A percentile compares a stretch with the other conserved stretches of the same genome.
Conservation (phyloP, 805 yeast genomes). For the Saturnispora halmiae region DNA sequence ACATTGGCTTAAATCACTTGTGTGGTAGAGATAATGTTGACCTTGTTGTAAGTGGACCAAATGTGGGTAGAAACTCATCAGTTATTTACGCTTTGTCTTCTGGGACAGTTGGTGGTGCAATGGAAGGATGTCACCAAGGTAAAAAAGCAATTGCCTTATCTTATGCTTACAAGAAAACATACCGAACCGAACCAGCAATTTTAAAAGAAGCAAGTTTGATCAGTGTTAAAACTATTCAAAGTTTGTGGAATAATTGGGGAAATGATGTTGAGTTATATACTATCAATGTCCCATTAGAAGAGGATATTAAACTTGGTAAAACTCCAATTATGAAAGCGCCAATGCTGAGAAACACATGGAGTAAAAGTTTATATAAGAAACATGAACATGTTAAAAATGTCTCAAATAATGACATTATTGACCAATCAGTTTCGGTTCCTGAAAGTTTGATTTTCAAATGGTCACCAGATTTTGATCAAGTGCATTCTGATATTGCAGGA, state of each 20-base stretch:
- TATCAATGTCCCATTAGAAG: conserved; percentile 75
- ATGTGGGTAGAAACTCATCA: conserved; percentile 87
- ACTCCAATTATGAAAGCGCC: conserved; percentile 69
- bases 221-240: conserved; percentile 52
- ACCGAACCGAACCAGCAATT: conserved; percentile 38
- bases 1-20: conserved; percentile 75
- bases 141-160: conserved; percentile 72
- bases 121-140: conserved; percentile 79
- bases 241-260: conserved; percentile 54
- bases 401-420: conserved; percentile 37
- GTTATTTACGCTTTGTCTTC: conserved; percentile 82
- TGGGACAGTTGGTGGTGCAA: conserved; percentile 95
- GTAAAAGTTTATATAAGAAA: conserved; percentile 22
- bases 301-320: conserved; percentile 37
- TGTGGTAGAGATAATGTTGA: conserved; percentile 54
- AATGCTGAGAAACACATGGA: conserved; percentile 77
- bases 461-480: conserved; percentile 73
- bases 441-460: conserved; percentile 54
- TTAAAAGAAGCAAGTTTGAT: conserved; percentile 58
- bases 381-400: conserved; percentile 12
- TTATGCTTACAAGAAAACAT: conserved; percentile 60
- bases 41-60: conserved; percentile 89
- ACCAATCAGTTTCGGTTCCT: conserved; percentile 28
- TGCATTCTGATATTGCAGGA: conserved; percentile 43
- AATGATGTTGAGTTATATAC: conserved; percentile 59